Base-by-base conservation (phyloP, 1,284 basidiomycete genomes). In the Cutaneotrichosporon sp. region DNA sequence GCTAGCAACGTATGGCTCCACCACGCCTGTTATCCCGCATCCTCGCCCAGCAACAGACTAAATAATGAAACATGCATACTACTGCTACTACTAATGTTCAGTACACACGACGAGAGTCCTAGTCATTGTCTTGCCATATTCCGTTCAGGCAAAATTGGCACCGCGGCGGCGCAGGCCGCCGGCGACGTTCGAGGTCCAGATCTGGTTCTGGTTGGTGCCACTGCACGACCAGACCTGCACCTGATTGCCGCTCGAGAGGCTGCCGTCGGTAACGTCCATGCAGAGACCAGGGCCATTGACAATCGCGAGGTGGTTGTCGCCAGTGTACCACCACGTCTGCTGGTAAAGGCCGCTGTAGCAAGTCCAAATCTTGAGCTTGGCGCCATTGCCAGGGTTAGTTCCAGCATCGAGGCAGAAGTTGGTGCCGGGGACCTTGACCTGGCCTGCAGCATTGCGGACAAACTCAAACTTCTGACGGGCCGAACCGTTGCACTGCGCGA, bases 351-450 rank as follows among this genome's bases (percentile, higher is more conserved):
- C 65, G 13, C 30, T 36, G 56, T 61, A 59, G 49, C 62, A 58
- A 42, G 64, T 64, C 49, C 70, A 74, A 60, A 78, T 66, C 64
- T 73, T 75, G 61, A 73, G 63, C 4, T 38, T 58, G 32, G 60
- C 57, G 16, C 67, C 72, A 61, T 69, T 65, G 18, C 38, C 57
- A 13, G 69, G 70, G 60, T 69, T 60, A 40, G 51, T 62, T 18
- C 69, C 67, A n/a, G 74, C 70, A 55, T 76, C 74, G 32, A 74
- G 66, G 62, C 75, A 77, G 58, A 60, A 73, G 65, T 75, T 68
- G 30, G 67, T 70, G 30, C 70, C 69, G 1, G 69, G 67, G 22
- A 75, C 58, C 53, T 68, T 65, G 32, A 74, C 65, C n/a, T 62
- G 46, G 66, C 61, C 74, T 75, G 52, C 32, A 69, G 70, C 40